Evolutionary conservation across 1,284 basidiomycete species (phyloP), one percentile per base, ranked within the genome.

Genomic region (Ustilago hordei): DNA sequence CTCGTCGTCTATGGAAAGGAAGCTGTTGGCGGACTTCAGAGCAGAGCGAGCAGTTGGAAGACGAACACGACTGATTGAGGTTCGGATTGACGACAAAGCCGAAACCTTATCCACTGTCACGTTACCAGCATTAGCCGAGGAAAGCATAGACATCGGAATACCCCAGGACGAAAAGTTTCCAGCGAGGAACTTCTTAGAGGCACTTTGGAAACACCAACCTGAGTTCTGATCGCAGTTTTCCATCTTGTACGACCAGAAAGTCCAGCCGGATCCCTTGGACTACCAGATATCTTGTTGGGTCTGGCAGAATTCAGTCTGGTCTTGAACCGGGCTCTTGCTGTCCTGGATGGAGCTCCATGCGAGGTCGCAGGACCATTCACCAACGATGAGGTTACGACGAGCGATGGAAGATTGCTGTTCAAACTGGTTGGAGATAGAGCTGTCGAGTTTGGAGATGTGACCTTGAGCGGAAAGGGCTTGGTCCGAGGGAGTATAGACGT

Each of bases 221-320:
- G 81, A 69, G 35, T 85, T 85, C 60, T 75, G 61, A 36, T 78
- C 61, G 64, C 84, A 85, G 66, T 84, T 77, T 61, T 85, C 81
- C 81, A 85, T 82, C 58, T 81, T 83, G 90, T 81, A 86, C 91
- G 91, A 89, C 92, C 93, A 93, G 85, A 93, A 93, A 31, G 87
- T 87, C 90, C 91, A 93, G 0, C 93, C 92, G 0, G 91, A 89
- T 4, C 91, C 89, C 15, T 86, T 86, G 58, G 89, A 89, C 4
- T 88, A 80, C 83, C 92, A 94, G 1, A 89, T 88, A 32, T 90
- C 88, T 87, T 90, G 88, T 76, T 93, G 92, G 2, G 88, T 89
- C 8, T 87, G 87, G 81, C 92, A 92, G 81, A 92, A 93, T 4
- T 89, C 85, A 56, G 86, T 87, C 52, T 88, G 87, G 31, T 90